phyloP scores from a whole-genome alignment of 495 filamentous ascomycete species.

The Mytilinidion resinicola region DNA sequence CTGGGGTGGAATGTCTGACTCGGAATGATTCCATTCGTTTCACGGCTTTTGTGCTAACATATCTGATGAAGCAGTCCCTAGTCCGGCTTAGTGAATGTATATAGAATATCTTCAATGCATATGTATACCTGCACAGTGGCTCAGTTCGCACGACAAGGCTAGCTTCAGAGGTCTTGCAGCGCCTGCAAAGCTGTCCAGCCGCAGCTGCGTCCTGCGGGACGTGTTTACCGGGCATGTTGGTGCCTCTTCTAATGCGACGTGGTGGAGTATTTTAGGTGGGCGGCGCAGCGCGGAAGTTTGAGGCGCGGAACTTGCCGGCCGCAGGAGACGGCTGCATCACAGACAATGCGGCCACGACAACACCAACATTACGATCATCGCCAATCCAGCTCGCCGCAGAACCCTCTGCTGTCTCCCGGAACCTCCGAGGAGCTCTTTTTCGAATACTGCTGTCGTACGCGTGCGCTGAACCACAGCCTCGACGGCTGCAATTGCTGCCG shows the following conservation, averaged over 20 bases:
- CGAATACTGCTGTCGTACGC: not conserved
- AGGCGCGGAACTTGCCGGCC: too few relatives aligned
- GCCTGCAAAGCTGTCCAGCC: constrained; percentile 23
- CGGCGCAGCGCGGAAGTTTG: too few relatives aligned
- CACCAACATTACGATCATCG: too few relatives aligned
- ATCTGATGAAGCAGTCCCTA: constrained; percentile 71
- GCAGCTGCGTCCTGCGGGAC: not conserved
- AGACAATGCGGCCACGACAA: too few relatives aligned
- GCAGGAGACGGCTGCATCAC: too few relatives aligned
- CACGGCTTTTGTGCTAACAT: constrained; percentile 66
- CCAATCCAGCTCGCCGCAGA: not conserved
- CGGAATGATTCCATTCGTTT: constrained; percentile 69
- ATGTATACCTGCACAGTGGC: constrained; percentile 33
- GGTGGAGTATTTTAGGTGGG: not conserved
- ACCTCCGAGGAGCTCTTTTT: not conserved
- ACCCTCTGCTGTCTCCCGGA: not conserved
- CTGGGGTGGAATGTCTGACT: constrained; percentile 33
- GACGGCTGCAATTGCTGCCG: constrained; percentile 21
- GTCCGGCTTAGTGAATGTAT: constrained; percentile 20
- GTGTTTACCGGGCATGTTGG: constrained; percentile 21
- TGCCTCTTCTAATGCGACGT: not conserved
- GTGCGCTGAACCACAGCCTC: not conserved
- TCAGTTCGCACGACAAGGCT: constrained; percentile 34
- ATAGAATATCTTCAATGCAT: not conserved
- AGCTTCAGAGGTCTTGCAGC: constrained; percentile 27